Conservation (phyloP, 2,329 filamentous ascomycete genomes). For the Leptographium lundbergii region DNA sequence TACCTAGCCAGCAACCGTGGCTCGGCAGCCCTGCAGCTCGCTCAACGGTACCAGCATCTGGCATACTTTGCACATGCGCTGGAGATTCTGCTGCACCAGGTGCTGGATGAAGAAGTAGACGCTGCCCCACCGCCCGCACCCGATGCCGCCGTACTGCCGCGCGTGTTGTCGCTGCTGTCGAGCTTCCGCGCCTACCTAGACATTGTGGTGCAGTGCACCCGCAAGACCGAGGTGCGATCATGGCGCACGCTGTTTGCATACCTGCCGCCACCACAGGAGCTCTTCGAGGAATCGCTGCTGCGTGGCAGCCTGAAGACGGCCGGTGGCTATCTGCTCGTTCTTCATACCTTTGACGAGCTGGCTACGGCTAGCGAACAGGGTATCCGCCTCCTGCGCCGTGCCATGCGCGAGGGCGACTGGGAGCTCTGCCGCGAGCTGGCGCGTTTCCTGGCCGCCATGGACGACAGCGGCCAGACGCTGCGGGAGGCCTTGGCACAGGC, state of each 20-base stretch:
- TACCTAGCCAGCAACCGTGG: slow-evolving; percentile 65
- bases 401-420: slow-evolving; percentile 81
- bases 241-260: slow-evolving; percentile 92
- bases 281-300: slow-evolving; percentile 86
- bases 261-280: slow-evolving; percentile 74
- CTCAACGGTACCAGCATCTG: slow-evolving; percentile 73
- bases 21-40: slow-evolving; percentile 68
- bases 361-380: slow-evolving; percentile 61
- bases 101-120: slow-evolving; percentile 84
- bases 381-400: slow-evolving; percentile 66
- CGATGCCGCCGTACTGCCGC: slow-evolving; percentile 50
- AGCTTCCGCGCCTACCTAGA: slow-evolving; percentile 81
- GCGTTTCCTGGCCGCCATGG: slow-evolving; percentile 85
- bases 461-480: slow-evolving; percentile 72
- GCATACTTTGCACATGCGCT: slow-evolving; percentile 89
- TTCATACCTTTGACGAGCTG: slow-evolving; percentile 70
- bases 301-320: slow-evolving; percentile 85
- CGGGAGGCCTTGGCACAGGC: slow-evolving; percentile 56
- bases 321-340: slow-evolving; percentile 86
- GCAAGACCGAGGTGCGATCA: slow-evolving; percentile 89
- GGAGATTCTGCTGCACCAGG: slow-evolving; percentile 83
- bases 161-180: slow-evolving; percentile 51
- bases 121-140: slow-evolving; percentile 46
- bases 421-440: slow-evolving; percentile 91
- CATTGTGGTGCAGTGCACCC: slow-evolving; percentile 90